A percentile compares a stretch with the other conserved stretches of the same genome.
Evolutionary conservation across 345 rosid species (phyloP).

Genomic region (Heritiera littoralis): DNA sequence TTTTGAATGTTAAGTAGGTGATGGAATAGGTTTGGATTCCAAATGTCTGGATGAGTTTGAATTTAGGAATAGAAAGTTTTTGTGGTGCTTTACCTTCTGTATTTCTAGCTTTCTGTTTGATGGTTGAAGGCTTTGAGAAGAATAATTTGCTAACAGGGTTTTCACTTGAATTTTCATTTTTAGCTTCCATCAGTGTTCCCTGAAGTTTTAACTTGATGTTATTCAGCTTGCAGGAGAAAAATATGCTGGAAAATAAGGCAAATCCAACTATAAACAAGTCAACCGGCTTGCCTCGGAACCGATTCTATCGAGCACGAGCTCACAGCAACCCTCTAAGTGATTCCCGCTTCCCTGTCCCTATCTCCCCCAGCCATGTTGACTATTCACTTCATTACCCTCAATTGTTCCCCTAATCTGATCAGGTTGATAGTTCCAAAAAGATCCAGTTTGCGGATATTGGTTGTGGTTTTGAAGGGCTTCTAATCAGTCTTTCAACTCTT

Average conservation of each 20-base stretch:
- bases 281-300: conserved; percentile 75
- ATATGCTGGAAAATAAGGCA: conserved; percentile 49
- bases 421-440: conserved; percentile 38
- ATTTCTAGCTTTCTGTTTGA: not conserved
- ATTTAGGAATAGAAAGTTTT: not conserved
- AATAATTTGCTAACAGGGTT: not conserved
- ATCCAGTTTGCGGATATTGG: conserved; percentile 73
- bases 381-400: conserved; percentile 62
- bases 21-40: not conserved
- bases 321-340: conserved; percentile 82
- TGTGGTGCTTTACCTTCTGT: not conserved
- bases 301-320: conserved; percentile 79
- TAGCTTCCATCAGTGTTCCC: not conserved
- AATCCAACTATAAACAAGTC: conserved; percentile 60
- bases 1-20: not conserved
- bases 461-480: conserved; percentile 79
- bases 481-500: conserved; percentile 69
- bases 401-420: conserved; percentile 31
- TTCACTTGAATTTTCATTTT: not conserved
- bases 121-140: not conserved
- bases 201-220: conserved; percentile 4
- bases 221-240: conserved; percentile 18
- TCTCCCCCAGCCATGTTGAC: conserved; percentile 65
- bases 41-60: not conserved
- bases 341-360: conserved; percentile 75